These are phyloP conservation scores for Cyclospora cayetanensis DNA, from an alignment of 169 alveolate genomes.

Conservation along the genomic window DNA sequence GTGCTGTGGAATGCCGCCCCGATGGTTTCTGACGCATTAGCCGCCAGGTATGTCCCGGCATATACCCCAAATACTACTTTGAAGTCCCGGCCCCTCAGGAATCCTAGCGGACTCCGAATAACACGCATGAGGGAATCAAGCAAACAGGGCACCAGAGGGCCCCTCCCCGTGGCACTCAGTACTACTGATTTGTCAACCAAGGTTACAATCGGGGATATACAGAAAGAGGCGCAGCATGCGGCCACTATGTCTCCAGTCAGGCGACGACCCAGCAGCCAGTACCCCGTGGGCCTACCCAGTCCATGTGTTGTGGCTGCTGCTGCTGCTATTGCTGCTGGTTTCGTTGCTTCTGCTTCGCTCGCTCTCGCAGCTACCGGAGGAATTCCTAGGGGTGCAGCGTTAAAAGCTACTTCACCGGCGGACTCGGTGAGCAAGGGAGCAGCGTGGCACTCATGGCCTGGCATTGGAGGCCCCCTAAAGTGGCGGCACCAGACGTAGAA, in stretches of 20 bases:
- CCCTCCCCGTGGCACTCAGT: background rate
- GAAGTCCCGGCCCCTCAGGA: slow-evolving; percentile 22
- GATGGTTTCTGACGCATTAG: slow-evolving; percentile 40
- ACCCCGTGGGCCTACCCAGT: background rate
- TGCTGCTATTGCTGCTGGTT: slow-evolving; percentile 5
- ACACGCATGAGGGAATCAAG: background rate
- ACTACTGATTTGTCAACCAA: slow-evolving; percentile 43
- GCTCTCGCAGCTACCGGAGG: background rate
- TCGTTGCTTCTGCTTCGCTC: background rate
- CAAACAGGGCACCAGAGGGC: background rate
- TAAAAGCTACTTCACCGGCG: background rate
- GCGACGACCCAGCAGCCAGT: background rate
- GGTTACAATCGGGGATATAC: slow-evolving; percentile 52
- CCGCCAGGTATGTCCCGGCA: slow-evolving; percentile 64
- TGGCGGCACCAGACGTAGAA: background rate
- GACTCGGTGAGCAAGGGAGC: background rate
- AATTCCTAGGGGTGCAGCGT: background rate
- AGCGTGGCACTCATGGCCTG: background rate
- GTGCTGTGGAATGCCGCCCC: background rate
- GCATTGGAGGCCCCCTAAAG: background rate
- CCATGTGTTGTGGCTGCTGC: background rate
- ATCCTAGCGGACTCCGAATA: background rate
- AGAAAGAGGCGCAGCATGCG: slow-evolving; percentile 16
- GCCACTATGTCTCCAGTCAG: slow-evolving; percentile 44
- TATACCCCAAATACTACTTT: slow-evolving; percentile 58